A percentile compares a stretch with the other conserved stretches of the same genome.
Conservation (phyloP, 495 filamentous ascomycete species). For the Evernia prunastri region DNA sequence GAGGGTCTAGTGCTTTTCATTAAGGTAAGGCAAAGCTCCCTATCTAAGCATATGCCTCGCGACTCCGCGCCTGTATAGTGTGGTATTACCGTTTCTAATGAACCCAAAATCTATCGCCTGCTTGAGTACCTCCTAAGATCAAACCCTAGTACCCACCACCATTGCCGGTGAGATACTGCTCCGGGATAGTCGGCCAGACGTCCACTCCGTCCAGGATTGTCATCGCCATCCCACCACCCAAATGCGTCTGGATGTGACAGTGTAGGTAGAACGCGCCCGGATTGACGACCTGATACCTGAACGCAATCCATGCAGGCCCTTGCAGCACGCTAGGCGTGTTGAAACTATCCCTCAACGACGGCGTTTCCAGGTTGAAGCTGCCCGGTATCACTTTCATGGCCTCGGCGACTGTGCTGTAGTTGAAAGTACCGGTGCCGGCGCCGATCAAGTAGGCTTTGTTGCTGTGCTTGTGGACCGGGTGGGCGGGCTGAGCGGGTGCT, state of each 20-base stretch:
- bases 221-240: conserved; percentile 51
- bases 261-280: conserved; percentile 55
- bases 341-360: conserved; percentile 46
- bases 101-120: no score
- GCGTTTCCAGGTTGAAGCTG: conserved; percentile 50
- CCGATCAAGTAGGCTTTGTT: conserved; percentile 55
- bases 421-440: conserved; percentile 42
- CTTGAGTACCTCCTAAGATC: no score
- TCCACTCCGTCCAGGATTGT: conserved; percentile 53
- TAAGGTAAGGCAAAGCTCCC: no score
- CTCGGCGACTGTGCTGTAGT: conserved; percentile 45
- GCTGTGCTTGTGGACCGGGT: conserved; percentile 59
- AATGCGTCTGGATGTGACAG: conserved; percentile 55
- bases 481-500: conserved; percentile 31
- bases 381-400: conserved; percentile 40
- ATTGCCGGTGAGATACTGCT: conserved; percentile 1
- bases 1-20: no score
- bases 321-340: conserved; percentile 28
- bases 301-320: conserved; percentile 43
- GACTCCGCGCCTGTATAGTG: no score
- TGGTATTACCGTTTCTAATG: no score
- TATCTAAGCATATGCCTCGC: no score
- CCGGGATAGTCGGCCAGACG: conserved; percentile 39
- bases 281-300: conserved; percentile 53
- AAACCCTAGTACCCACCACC: neutral